phyloP scores from a whole-genome alignment of 805 yeast species.

The Lachancea kluyveri region DNA sequence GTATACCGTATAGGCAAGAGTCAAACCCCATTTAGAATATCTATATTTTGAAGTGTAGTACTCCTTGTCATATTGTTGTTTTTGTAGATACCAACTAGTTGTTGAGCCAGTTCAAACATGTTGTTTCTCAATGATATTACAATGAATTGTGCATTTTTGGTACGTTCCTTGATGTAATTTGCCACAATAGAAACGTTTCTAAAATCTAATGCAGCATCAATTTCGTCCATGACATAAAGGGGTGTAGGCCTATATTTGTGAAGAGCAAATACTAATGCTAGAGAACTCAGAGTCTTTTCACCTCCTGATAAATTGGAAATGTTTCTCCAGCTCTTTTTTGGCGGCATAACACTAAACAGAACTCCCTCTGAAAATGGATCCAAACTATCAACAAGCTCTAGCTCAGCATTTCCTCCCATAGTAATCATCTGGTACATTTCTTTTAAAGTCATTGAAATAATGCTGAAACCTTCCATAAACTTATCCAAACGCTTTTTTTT shows the following conservation, averaged over 20 bases:
- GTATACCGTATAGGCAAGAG: not conserved
- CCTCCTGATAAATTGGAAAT: slow-evolving; percentile 96
- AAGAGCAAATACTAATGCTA: slow-evolving; percentile 92
- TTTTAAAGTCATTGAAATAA: slow-evolving; percentile 80
- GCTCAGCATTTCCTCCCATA: slow-evolving; percentile 98
- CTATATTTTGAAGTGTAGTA: slow-evolving; percentile 67
- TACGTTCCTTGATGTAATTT: slow-evolving; percentile 89
- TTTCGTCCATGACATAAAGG: slow-evolving; percentile 96
- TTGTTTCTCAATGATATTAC: slow-evolving; percentile 93
- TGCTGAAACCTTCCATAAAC: slow-evolving; percentile 87
- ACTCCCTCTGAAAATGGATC: slow-evolving; percentile 99
- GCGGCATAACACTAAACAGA: slow-evolving; percentile 97
- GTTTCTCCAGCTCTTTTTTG: slow-evolving; percentile 95
- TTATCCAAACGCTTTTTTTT: slow-evolving; percentile 74
- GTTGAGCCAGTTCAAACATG: slow-evolving; percentile 95
- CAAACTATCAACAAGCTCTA: slow-evolving; percentile 88
- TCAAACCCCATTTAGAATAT: slow-evolving; percentile 28
- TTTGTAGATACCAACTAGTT: slow-evolving; percentile 92
- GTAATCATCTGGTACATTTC: slow-evolving; percentile 99
- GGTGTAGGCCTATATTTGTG: slow-evolving; percentile 97
- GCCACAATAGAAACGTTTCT: slow-evolving; percentile 97
- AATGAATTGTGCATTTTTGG: slow-evolving; percentile 93
- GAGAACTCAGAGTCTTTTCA: slow-evolving; percentile 89
- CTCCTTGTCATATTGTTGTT: slow-evolving; percentile 86
- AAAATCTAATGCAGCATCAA: slow-evolving; percentile 97